A percentile compares a stretch with the other conserved stretches of the same genome.
Conservation (phyloP, 495 filamentous ascomycete genomes). For the Cercophora newfieldiana region DNA sequence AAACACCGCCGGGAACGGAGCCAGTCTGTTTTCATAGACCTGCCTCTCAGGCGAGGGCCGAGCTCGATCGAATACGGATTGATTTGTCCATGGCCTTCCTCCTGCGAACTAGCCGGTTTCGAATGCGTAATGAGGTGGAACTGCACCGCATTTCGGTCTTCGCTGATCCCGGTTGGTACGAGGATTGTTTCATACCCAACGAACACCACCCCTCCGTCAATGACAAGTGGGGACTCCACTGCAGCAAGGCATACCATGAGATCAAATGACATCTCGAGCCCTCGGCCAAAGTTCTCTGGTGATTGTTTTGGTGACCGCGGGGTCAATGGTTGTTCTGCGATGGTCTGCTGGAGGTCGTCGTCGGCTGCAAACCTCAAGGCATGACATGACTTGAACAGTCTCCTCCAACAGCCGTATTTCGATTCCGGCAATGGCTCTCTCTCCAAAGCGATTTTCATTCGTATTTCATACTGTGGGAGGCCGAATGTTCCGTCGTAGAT, state of each 20-base stretch:
- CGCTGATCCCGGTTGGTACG: not conserved
- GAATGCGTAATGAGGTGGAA: not conserved
- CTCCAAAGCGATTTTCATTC: not conserved
- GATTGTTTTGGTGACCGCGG: not conserved
- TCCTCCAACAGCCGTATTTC: not conserved
- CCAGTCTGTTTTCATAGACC: not conserved
- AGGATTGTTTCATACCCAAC: conserved; percentile 1
- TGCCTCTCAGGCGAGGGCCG: not conserved
- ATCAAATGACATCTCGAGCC: not conserved
- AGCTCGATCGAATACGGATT: not conserved
- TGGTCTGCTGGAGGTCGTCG: not conserved
- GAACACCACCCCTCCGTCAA: not conserved
- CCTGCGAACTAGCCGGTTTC: not conserved
- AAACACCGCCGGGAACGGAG: not conserved
- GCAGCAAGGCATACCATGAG: not conserved
- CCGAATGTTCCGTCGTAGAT: not conserved
- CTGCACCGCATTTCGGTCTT: not conserved
- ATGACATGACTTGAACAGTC: not conserved
- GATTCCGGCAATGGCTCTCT: not conserved
- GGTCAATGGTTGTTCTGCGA: not conserved
- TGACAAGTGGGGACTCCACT: not conserved
- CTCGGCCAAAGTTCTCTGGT: not conserved
- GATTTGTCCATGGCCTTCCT: not conserved
- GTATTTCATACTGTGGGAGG: not conserved
- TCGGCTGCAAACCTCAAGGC: not conserved